Base-by-base conservation (phyloP, 192 early-diverging fungal species). In the Chytriomyces sp. region DNA sequence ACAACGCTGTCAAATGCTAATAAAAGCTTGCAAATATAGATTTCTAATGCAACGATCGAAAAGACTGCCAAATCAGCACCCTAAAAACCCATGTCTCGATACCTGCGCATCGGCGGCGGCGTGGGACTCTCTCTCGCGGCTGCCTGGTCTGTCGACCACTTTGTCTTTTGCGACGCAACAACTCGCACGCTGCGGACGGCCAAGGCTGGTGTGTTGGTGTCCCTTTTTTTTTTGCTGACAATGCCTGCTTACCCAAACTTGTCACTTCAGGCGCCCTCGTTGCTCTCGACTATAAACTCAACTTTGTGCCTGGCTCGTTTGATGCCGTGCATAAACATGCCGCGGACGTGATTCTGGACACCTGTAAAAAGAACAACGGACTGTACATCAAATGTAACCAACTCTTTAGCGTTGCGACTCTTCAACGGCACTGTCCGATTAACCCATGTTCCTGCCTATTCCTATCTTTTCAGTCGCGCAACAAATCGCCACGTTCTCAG, bases 311-410 rank as follows among this genome's bases (percentile, higher is more conserved):
- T 53, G 88, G 84, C 62, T 77, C 63, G 47, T 85, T 96, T 53
- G 89, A 90, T 60, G 82, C 81, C 9, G 82, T 98, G 26, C 94
- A 97, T 77, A 78, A 87, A 76, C 81, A 92, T 64, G 89, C 90
- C 2, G 93, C 94, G 6, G 80, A 89, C 44, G 78, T 90, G 45
- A 89, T 98, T 61, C 83, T 96, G 61, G 77, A 89, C 50, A 88
- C 92, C 46, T 98, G 94, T 79, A 83, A 88, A 66, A 83, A 86
- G 16, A 98, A 98, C 80, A 92, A 72, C 5, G 95, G 95, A 0
- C 84, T 98, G 24, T 96, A 95, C 78, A 96, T 98, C 67, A 98
- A 98, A 79, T 92, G 91, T 81, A 94, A 93, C 0, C 92, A 93
- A 35, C 65, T 9, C 43, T 67, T 67, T 9, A 45, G 26, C 45